These are phyloP conservation scores for Populus davidiana DNA, from an alignment of 345 rosid genomes.

Conservation along the genomic window DNA sequence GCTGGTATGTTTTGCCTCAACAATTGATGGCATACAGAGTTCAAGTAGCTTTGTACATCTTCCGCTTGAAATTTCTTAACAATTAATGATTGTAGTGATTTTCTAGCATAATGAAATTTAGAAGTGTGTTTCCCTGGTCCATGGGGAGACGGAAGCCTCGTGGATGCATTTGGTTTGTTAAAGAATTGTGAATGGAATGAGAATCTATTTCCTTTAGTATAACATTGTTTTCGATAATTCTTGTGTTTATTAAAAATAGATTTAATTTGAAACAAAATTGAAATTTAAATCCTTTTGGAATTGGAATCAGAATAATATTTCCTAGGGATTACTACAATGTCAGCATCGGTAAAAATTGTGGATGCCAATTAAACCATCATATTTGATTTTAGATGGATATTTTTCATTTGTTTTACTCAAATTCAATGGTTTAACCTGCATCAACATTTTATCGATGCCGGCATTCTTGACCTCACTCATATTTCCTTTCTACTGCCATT, in stretches of 20 bases:
- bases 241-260: too few species aligned
- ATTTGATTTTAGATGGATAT: background rate
- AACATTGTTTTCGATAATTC: too few species aligned
- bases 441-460: too few species aligned
- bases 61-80: background rate
- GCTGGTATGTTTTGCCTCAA: constrained; percentile 4
- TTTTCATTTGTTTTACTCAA: too few species aligned
- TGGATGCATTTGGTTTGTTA: background rate
- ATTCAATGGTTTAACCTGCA: background rate
- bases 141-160: background rate
- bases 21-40: background rate
- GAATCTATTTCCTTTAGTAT: background rate
- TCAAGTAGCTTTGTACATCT: background rate
- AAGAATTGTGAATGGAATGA: background rate
- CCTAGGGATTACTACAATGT: too few species aligned
- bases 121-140: background rate
- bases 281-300: too few species aligned
- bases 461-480: too few species aligned
- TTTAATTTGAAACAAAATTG: too few species aligned
- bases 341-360: too few species aligned
- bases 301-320: too few species aligned
- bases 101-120: background rate
- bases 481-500: background rate
- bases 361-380: too few species aligned
- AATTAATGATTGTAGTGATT: background rate